Evolutionary conservation across 75 land plant genomes (phyloP), one percentile per base, ranked within the genome.

Genomic region (Sequoiadendron giganteum): DNA sequence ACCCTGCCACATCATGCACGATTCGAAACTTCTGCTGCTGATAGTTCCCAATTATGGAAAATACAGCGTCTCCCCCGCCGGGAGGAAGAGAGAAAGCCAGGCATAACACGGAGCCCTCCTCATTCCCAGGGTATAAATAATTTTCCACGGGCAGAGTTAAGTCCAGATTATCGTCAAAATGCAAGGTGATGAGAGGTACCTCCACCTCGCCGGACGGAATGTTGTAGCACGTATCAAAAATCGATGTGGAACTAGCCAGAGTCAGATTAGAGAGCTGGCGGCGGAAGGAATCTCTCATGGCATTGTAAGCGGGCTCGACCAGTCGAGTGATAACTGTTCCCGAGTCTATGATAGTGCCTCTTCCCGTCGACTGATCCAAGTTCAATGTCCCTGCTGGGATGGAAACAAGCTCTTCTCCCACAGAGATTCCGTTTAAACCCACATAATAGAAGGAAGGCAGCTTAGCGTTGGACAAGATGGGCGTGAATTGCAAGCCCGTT

Each of bases 21-120:
- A 92, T 52, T 18, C 94, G 36, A 82, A 92, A 93, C 70, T 94
- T 94, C 90, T 94, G 95, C 87, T 92, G 94, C 88, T 94, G 95
- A 89, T 91, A 79, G 85, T 61, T 94, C 36, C 92, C 95, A 5
- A 94, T 88, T 38, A 92, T 92, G 79, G 91, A 92, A 28, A 92
- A 56, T 49, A 92, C 94, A 3, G 90, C 87, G 86, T 91, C 91
- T 56, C 90, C 88, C 77, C 87, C 87, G 30, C 83, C 90, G 2
- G 93, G 92, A 32, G 93, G 88, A 16, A 90, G 87, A 21, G 95
- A 93, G 89, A 94, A 90, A 56, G 95, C 95, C 79, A 94, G 68
- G 90, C 95, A 94, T 21, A 90, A 52, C 61, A 65, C 85, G 87
- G 86, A 76, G 38, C 93, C 89, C 93, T 94, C 88, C 87, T 92